Evolutionary conservation across 768 basidiomycete species (phyloP).

Genomic region (Naganishia antarctica): DNA sequence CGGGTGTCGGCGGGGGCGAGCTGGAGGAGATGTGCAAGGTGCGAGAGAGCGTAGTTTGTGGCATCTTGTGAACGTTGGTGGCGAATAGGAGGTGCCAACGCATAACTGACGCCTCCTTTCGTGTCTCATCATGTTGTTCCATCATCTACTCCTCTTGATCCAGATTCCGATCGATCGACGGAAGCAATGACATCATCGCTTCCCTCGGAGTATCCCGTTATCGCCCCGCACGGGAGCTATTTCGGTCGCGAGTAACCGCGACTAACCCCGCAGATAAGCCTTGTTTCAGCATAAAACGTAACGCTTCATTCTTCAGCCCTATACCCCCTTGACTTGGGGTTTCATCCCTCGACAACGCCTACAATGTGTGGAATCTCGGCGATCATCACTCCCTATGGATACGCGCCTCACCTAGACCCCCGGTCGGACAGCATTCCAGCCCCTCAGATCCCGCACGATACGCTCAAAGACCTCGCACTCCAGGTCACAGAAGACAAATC

Average conservation of each 20-base stretch:
- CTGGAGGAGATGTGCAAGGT: constrained; percentile 2
- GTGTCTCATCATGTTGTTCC: neutral
- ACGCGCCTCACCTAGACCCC: neutral
- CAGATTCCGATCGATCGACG: neutral
- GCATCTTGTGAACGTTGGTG: constrained; percentile 21
- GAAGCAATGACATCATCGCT: too few relatives aligned
- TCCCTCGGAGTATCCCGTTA: neutral
- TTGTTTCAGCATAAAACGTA: constrained; percentile 9
- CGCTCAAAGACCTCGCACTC: neutral
- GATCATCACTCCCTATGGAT: constrained; percentile 18
- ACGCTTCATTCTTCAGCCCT: neutral
- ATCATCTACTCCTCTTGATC: too few relatives aligned
- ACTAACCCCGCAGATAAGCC: neutral
- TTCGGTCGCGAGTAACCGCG: too few relatives aligned
- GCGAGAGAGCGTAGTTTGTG: constrained; percentile 17
- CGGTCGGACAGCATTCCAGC: neutral
- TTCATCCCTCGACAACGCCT: neutral
- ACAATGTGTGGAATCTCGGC: constrained; percentile 22
- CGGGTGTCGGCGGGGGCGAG: neutral
- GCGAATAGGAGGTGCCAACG: too few relatives aligned
- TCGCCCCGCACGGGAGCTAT: too few relatives aligned
- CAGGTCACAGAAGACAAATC: neutral
- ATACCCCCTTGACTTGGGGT: neutral
- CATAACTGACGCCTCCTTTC: too few relatives aligned
- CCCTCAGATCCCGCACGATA: neutral